Evolutionary conservation across 2,329 filamentous ascomycete genomes (phyloP).

Genomic region (Blumeria graminis): DNA sequence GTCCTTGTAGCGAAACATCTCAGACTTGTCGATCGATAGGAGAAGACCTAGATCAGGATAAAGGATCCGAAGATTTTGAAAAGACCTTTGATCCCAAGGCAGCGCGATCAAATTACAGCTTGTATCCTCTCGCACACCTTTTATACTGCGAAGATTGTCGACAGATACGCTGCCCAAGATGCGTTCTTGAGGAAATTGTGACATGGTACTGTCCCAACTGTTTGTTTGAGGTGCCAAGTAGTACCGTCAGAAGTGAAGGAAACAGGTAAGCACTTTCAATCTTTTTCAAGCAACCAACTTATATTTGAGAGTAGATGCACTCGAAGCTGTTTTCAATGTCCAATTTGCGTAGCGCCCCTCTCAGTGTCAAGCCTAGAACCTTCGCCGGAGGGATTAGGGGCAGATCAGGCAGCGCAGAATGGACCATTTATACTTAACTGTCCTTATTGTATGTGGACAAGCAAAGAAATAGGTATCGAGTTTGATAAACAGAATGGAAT

Average conservation of each 20-base stretch:
- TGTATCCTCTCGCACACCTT: conserved; percentile 82
- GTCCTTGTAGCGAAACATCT: conserved; percentile 32
- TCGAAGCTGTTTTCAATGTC: conserved; percentile 87
- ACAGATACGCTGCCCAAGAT: conserved; percentile 80
- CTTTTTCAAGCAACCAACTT: background rate
- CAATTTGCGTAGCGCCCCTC: conserved; percentile 62
- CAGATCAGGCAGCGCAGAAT: conserved; percentile 17
- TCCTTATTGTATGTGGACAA: conserved; percentile 82
- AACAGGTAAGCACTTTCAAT: conserved; percentile 40
- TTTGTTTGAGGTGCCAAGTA: conserved; percentile 85
- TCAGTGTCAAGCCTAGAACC: conserved; percentile 45
- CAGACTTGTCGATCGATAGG: conserved; percentile 14
- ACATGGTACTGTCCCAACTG: conserved; percentile 92
- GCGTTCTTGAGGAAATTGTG: conserved; percentile 77
- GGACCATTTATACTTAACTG: conserved; percentile 62
- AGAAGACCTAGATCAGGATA: conserved; percentile 13
- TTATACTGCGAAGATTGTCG: conserved; percentile 96
- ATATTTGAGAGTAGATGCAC: conserved; percentile 38
- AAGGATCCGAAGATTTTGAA: conserved; percentile 36
- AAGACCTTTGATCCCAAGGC: conserved; percentile 67
- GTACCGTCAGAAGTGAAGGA: conserved; percentile 74
- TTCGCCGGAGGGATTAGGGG: conserved; percentile 14
- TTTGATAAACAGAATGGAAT: conserved; percentile 82
- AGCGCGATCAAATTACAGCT: conserved; percentile 66
- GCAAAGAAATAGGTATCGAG: conserved; percentile 66